These are phyloP conservation scores for Parsonsia alboflavescens DNA, from an alignment of 257 asterid genomes.

Conservation along the genomic window DNA sequence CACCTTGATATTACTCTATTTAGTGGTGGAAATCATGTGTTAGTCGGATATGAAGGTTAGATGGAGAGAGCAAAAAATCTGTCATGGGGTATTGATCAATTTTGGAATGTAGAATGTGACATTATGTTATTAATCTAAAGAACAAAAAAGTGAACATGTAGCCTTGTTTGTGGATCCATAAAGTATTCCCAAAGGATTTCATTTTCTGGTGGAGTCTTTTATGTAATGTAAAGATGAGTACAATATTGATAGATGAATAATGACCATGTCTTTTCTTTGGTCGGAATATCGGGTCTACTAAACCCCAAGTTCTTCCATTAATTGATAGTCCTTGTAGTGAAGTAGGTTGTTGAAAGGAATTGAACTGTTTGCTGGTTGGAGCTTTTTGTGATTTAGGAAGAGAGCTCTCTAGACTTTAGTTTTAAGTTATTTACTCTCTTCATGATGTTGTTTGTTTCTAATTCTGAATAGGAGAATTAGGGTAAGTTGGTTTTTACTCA, in stretches of 20 bases:
- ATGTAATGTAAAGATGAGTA: not conserved
- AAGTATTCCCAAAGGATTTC: not conserved
- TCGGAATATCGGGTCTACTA: not conserved
- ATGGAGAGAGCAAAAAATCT: not conserved
- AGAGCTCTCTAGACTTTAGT: too few species aligned
- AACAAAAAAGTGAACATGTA: not conserved
- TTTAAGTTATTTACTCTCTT: not conserved
- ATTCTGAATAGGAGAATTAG: not conserved
- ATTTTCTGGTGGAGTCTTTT: not conserved
- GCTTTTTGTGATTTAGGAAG: not conserved
- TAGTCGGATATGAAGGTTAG: not conserved
- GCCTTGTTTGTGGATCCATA: not conserved
- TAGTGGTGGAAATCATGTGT: not conserved
- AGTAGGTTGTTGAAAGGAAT: not conserved
- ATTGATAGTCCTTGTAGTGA: not conserved
- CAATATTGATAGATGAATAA: not conserved
- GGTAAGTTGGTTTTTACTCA: not conserved
- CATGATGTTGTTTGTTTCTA: not conserved
- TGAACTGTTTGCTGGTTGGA: not conserved
- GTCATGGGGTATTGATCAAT: not conserved
- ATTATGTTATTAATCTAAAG: not conserved
- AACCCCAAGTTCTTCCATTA: not conserved
- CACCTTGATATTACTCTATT: not conserved
- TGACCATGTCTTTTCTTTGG: not conserved
- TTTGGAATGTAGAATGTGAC: not conserved